Evolutionary conservation across 805 yeast species (phyloP).

Genomic region (Crinitomyces ghanaensis): DNA sequence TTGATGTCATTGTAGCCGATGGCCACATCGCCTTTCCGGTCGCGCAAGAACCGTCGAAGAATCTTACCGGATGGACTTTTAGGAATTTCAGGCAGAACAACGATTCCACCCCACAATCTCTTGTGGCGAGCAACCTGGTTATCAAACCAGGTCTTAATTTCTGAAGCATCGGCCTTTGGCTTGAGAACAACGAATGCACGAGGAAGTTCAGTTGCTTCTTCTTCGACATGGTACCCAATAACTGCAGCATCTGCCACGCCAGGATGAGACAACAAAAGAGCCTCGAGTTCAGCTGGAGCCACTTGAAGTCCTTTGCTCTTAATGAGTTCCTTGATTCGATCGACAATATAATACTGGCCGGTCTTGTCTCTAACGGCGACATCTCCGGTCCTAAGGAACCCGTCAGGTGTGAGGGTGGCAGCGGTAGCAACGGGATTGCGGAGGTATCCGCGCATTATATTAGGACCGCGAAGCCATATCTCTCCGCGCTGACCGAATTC

Average conservation of each 20-base stretch:
- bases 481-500: constrained; percentile 41
- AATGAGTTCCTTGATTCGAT: constrained; percentile 25
- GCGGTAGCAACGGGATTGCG: constrained; percentile 36
- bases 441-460: constrained; percentile 38
- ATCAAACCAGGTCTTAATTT: constrained; percentile 26
- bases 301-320: constrained; percentile 65
- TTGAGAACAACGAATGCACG: constrained; percentile 27
- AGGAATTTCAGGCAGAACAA: constrained; percentile 72
- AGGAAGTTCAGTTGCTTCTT: constrained; percentile 62
- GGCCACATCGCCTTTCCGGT: constrained; percentile 24
- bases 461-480: constrained; percentile 40
- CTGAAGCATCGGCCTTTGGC: constrained; percentile 13
- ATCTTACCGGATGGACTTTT: constrained; percentile 93
- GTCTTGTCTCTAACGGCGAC: constrained; percentile 34
- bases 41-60: constrained; percentile 80
- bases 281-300: constrained; percentile 91
- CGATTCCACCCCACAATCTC: constrained; percentile 37
- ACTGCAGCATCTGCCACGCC: constrained; percentile 83
- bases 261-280: constrained; percentile 61
- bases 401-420: constrained; percentile 29
- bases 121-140: constrained; percentile 28
- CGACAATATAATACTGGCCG: constrained; percentile 37
- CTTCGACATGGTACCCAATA: constrained; percentile 58
- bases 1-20: constrained; percentile 3
- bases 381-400: constrained; percentile 47